Evolutionary conservation across 805 yeast genomes (phyloP).

Genomic region (Suhomyces xylopsoci): DNA sequence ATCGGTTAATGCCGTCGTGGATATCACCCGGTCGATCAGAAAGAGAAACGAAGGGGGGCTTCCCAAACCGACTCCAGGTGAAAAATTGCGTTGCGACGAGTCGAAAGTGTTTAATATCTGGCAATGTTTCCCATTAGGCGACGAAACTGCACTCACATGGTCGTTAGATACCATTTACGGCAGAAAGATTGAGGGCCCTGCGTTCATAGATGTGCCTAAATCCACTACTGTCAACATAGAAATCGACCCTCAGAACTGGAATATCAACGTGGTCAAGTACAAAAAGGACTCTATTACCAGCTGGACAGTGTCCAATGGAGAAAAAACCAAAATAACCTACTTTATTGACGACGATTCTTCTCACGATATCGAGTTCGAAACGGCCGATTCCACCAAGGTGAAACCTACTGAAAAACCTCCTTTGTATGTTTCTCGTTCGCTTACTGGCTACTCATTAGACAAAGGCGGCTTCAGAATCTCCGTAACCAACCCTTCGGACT

Average conservation of each 20-base stretch:
- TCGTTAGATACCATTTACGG: slow-evolving; percentile 69
- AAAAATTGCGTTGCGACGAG: slow-evolving; percentile 69
- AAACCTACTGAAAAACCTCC: slow-evolving; percentile 51
- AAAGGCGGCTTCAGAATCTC: slow-evolving; percentile 83
- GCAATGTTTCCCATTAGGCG: slow-evolving; percentile 77
- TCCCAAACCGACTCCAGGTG: slow-evolving; percentile 75
- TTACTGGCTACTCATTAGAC: slow-evolving; percentile 90
- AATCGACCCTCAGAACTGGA: slow-evolving; percentile 47
- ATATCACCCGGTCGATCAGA: slow-evolving; percentile 64
- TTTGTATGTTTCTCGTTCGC: slow-evolving; percentile 71
- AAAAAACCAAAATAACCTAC: slow-evolving; percentile 9
- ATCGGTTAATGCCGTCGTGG: slow-evolving; percentile 66
- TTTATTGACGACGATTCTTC: slow-evolving; percentile 14
- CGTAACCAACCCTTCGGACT: slow-evolving; percentile 60
- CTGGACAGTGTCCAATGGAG: slow-evolving; percentile 5
- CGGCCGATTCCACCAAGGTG: slow-evolving; percentile 46
- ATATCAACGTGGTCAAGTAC: slow-evolving; percentile 26
- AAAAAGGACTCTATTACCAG: slow-evolving; percentile 7
- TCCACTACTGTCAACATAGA: slow-evolving; percentile 46
- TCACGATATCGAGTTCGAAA: slow-evolving; percentile 38
- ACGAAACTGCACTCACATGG: slow-evolving; percentile 46
- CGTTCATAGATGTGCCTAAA: slow-evolving; percentile 45
- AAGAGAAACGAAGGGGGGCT: slow-evolving; percentile 60
- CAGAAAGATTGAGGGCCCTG: slow-evolving; percentile 58
- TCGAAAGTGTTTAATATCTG: slow-evolving; percentile 55